Percentiles rank a stretch among this genome's conserved stretches.
phyloP scores from a whole-genome alignment of 805 yeast species.

The Wickerhamiella azymoides region DNA sequence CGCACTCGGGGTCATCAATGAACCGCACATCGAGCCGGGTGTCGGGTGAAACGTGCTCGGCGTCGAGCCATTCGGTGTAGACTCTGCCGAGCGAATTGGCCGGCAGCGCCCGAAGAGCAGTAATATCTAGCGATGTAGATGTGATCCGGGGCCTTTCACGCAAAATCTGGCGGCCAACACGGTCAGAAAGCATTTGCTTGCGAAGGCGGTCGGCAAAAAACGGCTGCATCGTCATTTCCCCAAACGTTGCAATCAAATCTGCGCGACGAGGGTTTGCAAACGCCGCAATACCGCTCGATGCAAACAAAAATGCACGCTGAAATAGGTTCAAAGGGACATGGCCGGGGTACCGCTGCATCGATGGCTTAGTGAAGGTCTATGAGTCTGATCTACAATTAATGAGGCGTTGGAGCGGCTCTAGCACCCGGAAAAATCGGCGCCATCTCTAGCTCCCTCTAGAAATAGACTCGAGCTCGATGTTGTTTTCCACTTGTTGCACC shows the following conservation, averaged over 20 bases:
- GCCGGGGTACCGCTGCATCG: slow-evolving; percentile 38
- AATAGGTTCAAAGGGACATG: slow-evolving; percentile 58
- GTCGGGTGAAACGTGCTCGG: slow-evolving; percentile 87
- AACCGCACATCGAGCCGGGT: slow-evolving; percentile 78
- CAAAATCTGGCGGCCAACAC: slow-evolving; percentile 62
- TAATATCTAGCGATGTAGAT: slow-evolving; percentile 51
- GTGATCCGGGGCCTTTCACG: slow-evolving; percentile 76
- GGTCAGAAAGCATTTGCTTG: slow-evolving; percentile 59
- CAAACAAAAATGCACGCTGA: slow-evolving; percentile 52
- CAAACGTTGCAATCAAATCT: slow-evolving; percentile 34
- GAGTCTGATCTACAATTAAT: too few species aligned
- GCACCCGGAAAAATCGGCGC: too few species aligned
- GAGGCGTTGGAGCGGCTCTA: too few species aligned
- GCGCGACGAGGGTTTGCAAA: slow-evolving; percentile 30
- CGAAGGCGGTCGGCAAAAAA: slow-evolving; percentile 49
- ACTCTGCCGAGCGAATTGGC: slow-evolving; percentile 60
- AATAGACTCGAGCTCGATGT: background rate
- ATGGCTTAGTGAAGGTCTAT: background rate
- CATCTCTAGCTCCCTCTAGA: background rate
- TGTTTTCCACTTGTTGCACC: background rate
- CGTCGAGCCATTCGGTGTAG: slow-evolving; percentile 69
- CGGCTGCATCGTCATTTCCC: slow-evolving; percentile 79
- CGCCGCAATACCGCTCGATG: slow-evolving; percentile 67
- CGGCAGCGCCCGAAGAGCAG: slow-evolving; percentile 45
- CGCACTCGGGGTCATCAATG: slow-evolving; percentile 80